These are phyloP conservation scores for Eimeria mitis DNA, from an alignment of 169 alveolate species.

Conservation along the genomic window DNA sequence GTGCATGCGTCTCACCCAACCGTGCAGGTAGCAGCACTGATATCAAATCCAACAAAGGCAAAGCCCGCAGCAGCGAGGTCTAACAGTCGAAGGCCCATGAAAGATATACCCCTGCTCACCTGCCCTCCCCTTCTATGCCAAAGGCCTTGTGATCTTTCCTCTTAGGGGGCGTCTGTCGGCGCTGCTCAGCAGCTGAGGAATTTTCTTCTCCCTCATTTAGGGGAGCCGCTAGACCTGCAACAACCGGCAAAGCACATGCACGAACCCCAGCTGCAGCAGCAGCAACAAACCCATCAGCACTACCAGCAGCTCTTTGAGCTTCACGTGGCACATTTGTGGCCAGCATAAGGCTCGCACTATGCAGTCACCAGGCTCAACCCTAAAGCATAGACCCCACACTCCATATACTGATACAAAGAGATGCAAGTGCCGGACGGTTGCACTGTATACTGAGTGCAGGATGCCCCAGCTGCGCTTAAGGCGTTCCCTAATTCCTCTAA, in stretches of 20 bases:
- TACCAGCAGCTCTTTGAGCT: neutral
- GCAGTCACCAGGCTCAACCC: neutral
- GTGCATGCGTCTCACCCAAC: neutral
- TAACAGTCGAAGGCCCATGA: neutral
- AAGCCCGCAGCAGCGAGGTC: neutral
- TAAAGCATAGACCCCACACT: neutral
- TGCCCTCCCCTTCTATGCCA: slow-evolving; percentile 71
- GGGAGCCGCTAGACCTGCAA: slow-evolving; percentile 44
- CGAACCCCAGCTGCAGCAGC: neutral
- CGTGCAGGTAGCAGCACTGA: neutral
- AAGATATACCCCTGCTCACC: neutral
- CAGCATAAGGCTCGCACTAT: neutral
- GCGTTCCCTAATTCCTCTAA: neutral
- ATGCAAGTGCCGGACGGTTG: neutral
- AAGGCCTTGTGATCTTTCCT: slow-evolving; percentile 8
- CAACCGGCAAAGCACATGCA: neutral
- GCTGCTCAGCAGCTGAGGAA: slow-evolving; percentile 8
- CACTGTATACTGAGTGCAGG: neutral
- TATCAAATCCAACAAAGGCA: neutral
- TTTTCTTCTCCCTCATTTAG: neutral
- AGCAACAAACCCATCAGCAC: neutral
- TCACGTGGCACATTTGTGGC: too few relatives aligned
- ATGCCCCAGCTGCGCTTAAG: neutral
- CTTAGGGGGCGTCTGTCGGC: slow-evolving; percentile 17
- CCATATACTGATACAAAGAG: neutral